Percentiles rank a stretch among this genome's conserved stretches.
Evolutionary conservation across 352 stramenopile species (phyloP).

Genomic region (Globisporangium irregulare): DNA sequence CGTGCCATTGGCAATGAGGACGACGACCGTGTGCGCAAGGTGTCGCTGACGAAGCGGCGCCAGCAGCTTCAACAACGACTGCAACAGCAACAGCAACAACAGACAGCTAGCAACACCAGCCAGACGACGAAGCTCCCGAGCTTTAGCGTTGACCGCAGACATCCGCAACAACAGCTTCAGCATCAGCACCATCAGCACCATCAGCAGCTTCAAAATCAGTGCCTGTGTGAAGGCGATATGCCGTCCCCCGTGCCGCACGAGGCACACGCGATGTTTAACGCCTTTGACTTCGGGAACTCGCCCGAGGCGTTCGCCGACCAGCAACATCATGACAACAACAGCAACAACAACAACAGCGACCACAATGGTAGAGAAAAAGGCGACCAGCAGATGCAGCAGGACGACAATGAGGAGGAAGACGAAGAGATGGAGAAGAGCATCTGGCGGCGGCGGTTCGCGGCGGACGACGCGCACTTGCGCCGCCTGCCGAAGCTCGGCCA

Average conservation of each 20-base stretch:
- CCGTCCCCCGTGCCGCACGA: slow-evolving; percentile 21
- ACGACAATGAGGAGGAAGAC: not conserved
- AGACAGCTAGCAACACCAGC: not conserved
- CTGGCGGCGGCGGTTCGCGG: slow-evolving; percentile 36
- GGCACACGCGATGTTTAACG: slow-evolving; percentile 27
- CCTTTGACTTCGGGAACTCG: slow-evolving; percentile 43
- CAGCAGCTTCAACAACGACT: slow-evolving; percentile 23
- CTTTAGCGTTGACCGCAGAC: slow-evolving; percentile 2
- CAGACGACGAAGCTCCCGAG: slow-evolving; percentile 6
- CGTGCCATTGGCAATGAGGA: slow-evolving; percentile 20
- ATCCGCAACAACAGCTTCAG: slow-evolving; percentile 10
- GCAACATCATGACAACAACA: slow-evolving; percentile 1
- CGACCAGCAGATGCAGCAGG: slow-evolving; percentile 9
- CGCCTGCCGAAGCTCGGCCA: slow-evolving; percentile 36
- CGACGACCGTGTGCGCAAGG: slow-evolving; percentile 38
- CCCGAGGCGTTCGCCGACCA: slow-evolving; percentile 35
- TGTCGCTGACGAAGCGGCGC: slow-evolving; percentile 28
- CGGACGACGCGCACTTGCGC: slow-evolving; percentile 3
- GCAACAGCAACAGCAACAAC: not conserved
- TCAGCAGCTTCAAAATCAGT: slow-evolving; percentile 14
- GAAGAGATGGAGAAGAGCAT: slow-evolving; percentile 23
- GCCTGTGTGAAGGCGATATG: slow-evolving; percentile 20
- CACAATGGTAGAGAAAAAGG: not conserved
- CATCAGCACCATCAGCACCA: slow-evolving; percentile 10
- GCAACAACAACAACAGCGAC: not conserved